Evolutionary conservation across 352 stramenopile species (phyloP).

Genomic region (Phytophthora pisi): DNA sequence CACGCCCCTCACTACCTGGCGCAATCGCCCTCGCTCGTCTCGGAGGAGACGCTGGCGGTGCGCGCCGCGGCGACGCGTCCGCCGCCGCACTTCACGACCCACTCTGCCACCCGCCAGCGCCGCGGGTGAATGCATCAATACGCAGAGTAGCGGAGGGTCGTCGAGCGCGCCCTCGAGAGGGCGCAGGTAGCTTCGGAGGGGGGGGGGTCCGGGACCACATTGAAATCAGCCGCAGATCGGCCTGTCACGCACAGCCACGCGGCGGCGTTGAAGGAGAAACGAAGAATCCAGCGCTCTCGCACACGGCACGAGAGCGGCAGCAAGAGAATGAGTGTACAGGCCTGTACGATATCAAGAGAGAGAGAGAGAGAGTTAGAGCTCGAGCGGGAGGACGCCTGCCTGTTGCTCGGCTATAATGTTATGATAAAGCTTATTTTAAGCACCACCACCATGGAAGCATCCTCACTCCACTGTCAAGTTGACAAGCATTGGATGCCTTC

Average conservation of each 20-base stretch:
- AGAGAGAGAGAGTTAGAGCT: neutral
- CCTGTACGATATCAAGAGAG: slow-evolving; percentile 23
- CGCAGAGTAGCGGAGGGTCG: neutral
- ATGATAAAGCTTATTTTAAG: slow-evolving; percentile 39
- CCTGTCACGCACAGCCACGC: neutral
- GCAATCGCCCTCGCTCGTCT: slow-evolving; percentile 32
- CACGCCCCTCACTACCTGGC: slow-evolving; percentile 34
- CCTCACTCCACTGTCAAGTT: no score
- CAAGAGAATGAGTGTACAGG: slow-evolving; percentile 1
- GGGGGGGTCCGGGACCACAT: slow-evolving; percentile 5
- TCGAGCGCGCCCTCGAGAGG: slow-evolving; percentile 4
- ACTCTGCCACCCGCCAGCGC: slow-evolving; percentile 7
- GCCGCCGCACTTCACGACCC: slow-evolving; percentile 32
- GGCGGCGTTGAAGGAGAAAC: slow-evolving; percentile 7
- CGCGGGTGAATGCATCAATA: slow-evolving; percentile 2
- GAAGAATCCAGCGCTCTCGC: neutral
- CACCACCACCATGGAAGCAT: neutral
- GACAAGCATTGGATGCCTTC: no score
- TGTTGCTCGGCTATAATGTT: slow-evolving; percentile 26
- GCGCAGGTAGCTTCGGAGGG: slow-evolving; percentile 28
- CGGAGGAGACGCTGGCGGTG: slow-evolving; percentile 24
- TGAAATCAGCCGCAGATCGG: slow-evolving; percentile 3
- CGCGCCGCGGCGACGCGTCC: slow-evolving; percentile 23
- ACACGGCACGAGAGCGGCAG: slow-evolving; percentile 8
- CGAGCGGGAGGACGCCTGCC: neutral